Conservation (phyloP, 345 rosid species). For the Gossypioides kirkii region DNA sequence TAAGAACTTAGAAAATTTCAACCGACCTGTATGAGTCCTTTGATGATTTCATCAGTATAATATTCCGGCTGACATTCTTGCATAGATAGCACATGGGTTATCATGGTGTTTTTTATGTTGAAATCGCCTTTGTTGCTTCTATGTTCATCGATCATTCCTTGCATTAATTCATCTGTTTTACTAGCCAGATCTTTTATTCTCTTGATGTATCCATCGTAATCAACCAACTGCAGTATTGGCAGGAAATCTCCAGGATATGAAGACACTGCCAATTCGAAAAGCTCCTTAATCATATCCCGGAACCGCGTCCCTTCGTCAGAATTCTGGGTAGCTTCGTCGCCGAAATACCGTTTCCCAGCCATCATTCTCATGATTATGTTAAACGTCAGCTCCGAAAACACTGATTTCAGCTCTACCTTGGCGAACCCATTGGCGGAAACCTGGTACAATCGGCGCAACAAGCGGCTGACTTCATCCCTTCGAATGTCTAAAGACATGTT, state of each 20-base stretch:
- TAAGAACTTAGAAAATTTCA: neutral
- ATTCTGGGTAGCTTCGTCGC: conserved; percentile 26
- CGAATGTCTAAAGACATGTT: neutral
- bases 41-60: conserved; percentile 51
- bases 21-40: conserved; percentile 33
- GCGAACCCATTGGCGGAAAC: neutral
- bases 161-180: conserved; percentile 35
- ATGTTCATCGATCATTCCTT: conserved; percentile 44
- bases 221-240: conserved; percentile 27
- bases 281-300: conserved; percentile 24
- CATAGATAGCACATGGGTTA: conserved; percentile 38
- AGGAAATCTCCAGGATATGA: conserved; percentile 32
- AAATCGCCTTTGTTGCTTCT: conserved; percentile 18
- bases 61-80: conserved; percentile 34
- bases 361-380: neutral
- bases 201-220: conserved; percentile 28
- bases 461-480: neutral
- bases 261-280: conserved; percentile 13
- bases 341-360: conserved; percentile 16
- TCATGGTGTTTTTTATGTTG: conserved; percentile 34
- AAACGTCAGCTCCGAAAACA: conserved; percentile 1
- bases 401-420: neutral
- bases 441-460: neutral
- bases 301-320: conserved; percentile 27
- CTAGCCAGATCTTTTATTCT: conserved; percentile 21